Evolutionary conservation across 768 basidiomycete species (phyloP).

Genomic region (Collybiopsis luxurians): DNA sequence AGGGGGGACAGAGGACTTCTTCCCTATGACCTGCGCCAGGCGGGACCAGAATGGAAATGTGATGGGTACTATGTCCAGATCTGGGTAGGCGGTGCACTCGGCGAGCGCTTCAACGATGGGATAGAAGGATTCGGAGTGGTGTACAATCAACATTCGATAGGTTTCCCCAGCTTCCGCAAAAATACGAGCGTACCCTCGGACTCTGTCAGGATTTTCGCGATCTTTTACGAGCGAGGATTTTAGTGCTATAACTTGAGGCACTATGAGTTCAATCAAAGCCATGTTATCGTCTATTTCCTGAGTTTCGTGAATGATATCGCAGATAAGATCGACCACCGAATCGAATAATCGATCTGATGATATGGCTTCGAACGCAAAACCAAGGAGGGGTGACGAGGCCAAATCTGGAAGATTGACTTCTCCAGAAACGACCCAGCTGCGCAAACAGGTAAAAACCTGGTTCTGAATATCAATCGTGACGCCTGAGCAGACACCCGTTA

Average conservation of each 20-base stretch:
- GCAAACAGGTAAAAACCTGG: slow-evolving; percentile 81
- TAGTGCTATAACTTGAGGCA: slow-evolving; percentile 81
- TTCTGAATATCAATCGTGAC: slow-evolving; percentile 75
- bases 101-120: slow-evolving; percentile 95
- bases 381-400: slow-evolving; percentile 75
- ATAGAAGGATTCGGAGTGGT: slow-evolving; percentile 90
- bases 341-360: slow-evolving; percentile 89
- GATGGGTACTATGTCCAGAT: slow-evolving; percentile 95
- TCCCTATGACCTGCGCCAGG: slow-evolving; percentile 85
- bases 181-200: slow-evolving; percentile 86
- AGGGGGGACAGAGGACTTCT: slow-evolving; percentile 67
- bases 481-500: slow-evolving; percentile 44
- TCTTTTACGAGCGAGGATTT: slow-evolving; percentile 56
- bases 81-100: slow-evolving; percentile 86
- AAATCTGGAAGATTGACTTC: slow-evolving; percentile 69
- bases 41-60: slow-evolving; percentile 99
- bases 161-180: slow-evolving; percentile 98
- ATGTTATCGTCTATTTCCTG: slow-evolving; percentile 96
- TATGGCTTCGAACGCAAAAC: slow-evolving; percentile 81
- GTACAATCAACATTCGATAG: slow-evolving; percentile 83
- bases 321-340: slow-evolving; percentile 85
- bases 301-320: slow-evolving; percentile 96
- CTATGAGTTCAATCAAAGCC: slow-evolving; percentile 81
- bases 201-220: slow-evolving; percentile 80
- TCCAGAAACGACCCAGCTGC: slow-evolving; percentile 86